Conservation (phyloP, 2,329 filamentous ascomycete species). For the Helotiales sp. region DNA sequence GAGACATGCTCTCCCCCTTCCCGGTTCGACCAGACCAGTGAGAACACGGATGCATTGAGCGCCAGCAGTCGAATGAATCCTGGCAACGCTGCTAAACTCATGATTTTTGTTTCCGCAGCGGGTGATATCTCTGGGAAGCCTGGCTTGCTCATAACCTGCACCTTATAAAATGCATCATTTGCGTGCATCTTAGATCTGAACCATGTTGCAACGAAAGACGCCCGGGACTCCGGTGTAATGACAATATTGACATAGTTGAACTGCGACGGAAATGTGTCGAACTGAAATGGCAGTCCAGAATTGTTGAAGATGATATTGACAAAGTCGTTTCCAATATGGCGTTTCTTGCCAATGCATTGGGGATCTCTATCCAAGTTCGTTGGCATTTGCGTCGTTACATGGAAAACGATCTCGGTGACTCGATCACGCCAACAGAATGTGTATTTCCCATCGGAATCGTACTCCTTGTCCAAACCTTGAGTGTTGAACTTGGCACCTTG, state of each 20-base stretch:
- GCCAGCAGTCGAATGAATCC: slow-evolving; percentile 87
- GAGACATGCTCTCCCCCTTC: slow-evolving; percentile 83
- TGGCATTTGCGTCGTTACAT: slow-evolving; percentile 97
- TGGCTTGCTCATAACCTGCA: slow-evolving; percentile 85
- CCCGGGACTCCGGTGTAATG: slow-evolving; percentile 83
- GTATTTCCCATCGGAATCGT: slow-evolving; percentile 82
- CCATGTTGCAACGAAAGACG: slow-evolving; percentile 73
- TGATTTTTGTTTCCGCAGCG: slow-evolving; percentile 85
- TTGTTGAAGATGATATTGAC: slow-evolving; percentile 99
- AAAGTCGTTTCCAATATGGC: slow-evolving; percentile 95
- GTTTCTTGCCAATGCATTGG: slow-evolving; percentile 82
- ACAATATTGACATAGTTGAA: slow-evolving; percentile 99
- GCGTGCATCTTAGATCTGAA: slow-evolving; percentile 47
- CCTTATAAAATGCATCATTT: slow-evolving; percentile 73
- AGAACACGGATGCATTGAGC: slow-evolving; percentile 92
- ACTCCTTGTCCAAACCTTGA: slow-evolving; percentile 81
- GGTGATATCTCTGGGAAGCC: slow-evolving; percentile 93
- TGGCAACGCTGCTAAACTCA: slow-evolving; percentile 81
- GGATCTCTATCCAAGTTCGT: slow-evolving; percentile 79
- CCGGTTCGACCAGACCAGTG: slow-evolving; percentile 82
- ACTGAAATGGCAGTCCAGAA: slow-evolving; percentile 85
- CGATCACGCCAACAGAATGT: slow-evolving; percentile 95
- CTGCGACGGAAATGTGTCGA: slow-evolving; percentile 90
- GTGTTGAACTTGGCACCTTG: slow-evolving; percentile 89
- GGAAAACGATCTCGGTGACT: slow-evolving; percentile 93